phyloP scores from a whole-genome alignment of 116 monocot genomes.

The Zostera marina region DNA sequence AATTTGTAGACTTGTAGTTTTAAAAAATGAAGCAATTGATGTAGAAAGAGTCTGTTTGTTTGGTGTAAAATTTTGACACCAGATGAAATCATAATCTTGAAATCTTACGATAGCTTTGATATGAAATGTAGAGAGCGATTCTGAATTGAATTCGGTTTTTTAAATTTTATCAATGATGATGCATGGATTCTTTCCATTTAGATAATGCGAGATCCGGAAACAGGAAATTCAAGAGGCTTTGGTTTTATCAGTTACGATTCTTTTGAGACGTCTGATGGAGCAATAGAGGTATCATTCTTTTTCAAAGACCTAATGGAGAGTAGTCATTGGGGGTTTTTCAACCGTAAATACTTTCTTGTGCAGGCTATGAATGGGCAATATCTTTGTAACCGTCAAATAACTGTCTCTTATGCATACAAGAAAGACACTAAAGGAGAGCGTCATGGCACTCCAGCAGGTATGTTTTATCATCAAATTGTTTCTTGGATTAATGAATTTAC shows the following conservation, averaged over 20 bases:
- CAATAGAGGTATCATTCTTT: conserved; percentile 61
- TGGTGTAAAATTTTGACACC: too few species aligned
- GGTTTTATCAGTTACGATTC: conserved; percentile 98
- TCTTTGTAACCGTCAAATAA: conserved; percentile 83
- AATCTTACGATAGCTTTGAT: too few species aligned
- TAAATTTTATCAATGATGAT: not conserved
- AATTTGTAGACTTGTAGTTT: too few species aligned
- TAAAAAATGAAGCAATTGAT: too few species aligned
- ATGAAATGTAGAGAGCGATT: too few species aligned
- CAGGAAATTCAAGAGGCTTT: conserved; percentile 91
- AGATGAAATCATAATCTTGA: too few species aligned
- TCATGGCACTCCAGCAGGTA: conserved; percentile 96
- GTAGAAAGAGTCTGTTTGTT: too few species aligned
- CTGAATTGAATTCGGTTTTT: not conserved
- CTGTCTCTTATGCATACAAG: conserved; percentile 93
- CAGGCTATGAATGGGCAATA: conserved; percentile 98
- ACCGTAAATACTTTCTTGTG: conserved; percentile 7
- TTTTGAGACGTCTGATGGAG: conserved; percentile 88
- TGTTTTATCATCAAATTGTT: not conserved
- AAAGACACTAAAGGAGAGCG: conserved; percentile 98
- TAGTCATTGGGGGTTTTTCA: not conserved
- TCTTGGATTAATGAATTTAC: not conserved
- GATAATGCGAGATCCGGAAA: conserved; percentile 98
- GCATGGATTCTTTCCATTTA: conserved; percentile 4
- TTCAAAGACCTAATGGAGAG: not conserved